These are phyloP conservation scores for Cicer judaicum DNA, from an alignment of 306 rosid species.

Conservation along the genomic window DNA sequence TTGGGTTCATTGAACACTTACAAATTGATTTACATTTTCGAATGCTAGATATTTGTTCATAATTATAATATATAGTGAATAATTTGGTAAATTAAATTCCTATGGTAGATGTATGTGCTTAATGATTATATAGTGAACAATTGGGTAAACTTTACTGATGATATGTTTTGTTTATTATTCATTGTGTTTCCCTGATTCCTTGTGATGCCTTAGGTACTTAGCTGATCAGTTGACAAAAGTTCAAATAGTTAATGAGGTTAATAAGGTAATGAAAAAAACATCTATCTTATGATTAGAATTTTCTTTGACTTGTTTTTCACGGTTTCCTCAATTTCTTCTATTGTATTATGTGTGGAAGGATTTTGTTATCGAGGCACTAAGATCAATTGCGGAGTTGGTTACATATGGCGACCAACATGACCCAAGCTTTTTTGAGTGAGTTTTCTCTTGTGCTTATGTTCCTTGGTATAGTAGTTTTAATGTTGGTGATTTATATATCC, in stretches of 20 bases:
- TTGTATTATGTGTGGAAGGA: slow-evolving; percentile 62
- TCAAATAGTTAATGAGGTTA: slow-evolving; percentile 84
- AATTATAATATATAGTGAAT: neutral
- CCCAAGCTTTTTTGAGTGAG: slow-evolving; percentile 83
- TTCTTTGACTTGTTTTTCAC: slow-evolving; percentile 30
- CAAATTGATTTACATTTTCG: too few species aligned
- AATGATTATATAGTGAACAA: neutral
- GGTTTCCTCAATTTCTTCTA: slow-evolving; percentile 38
- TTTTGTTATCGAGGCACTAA: slow-evolving; percentile 82
- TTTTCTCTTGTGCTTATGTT: slow-evolving; percentile 42
- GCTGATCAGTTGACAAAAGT: slow-evolving; percentile 74
- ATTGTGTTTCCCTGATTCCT: slow-evolving; percentile 22
- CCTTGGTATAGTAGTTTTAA: slow-evolving; percentile 41
- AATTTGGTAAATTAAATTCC: neutral
- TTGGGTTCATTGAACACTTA: too few species aligned
- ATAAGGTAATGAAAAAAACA: slow-evolving; percentile 64
- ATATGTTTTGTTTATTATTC: slow-evolving; percentile 44
- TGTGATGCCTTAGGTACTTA: slow-evolving; percentile 67
- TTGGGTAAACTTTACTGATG: slow-evolving; percentile 17
- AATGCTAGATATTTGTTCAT: slow-evolving; percentile 12
- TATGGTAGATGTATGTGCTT: neutral
- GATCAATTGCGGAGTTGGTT: slow-evolving; percentile 89
- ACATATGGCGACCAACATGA: slow-evolving; percentile 94
- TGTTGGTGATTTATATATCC: slow-evolving; percentile 38
- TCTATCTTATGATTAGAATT: slow-evolving; percentile 31